phyloP scores from a whole-genome alignment of 2,329 filamentous ascomycete species.

The Leptographium wingfieldii region DNA sequence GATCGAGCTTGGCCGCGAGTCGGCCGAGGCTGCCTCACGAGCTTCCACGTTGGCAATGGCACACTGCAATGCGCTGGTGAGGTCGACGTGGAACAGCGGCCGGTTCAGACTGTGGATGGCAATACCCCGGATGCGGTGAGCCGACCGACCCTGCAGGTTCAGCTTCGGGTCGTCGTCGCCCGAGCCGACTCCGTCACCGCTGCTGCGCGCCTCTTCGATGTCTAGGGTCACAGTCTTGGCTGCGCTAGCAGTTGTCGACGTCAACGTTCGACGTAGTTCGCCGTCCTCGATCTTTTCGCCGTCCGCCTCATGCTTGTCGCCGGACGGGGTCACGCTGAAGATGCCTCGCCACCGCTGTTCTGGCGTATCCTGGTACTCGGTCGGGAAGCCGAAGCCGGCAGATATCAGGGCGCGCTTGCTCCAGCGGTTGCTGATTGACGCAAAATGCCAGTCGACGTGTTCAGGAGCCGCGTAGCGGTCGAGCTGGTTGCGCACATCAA shows the following conservation, averaged over 20 bases:
- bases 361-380: constrained; percentile 34
- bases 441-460: constrained; percentile 40
- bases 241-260: constrained; percentile 3
- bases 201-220: constrained; percentile 15
- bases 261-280: constrained; percentile 12
- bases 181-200: constrained; percentile 1
- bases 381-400: constrained; percentile 50
- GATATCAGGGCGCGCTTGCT: constrained; percentile 41
- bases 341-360: constrained; percentile 81
- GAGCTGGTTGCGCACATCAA: constrained; percentile 41
- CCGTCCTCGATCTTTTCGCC: constrained; percentile 48
- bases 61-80: constrained; percentile 78
- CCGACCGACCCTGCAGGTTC: constrained; percentile 6
- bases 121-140: constrained; percentile 26
- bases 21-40: constrained; percentile 21
- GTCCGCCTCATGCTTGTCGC: constrained; percentile 57
- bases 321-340: constrained; percentile 74
- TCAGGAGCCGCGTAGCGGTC: constrained; percentile 38
- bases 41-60: constrained; percentile 69
- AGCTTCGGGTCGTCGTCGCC: constrained; percentile 25
- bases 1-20: constrained; percentile 1
- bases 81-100: constrained; percentile 86
- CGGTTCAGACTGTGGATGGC: constrained; percentile 77
- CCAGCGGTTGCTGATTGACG: constrained; percentile 42
- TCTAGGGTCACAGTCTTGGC: constrained; percentile 11